Conservation (phyloP, 345 rosid species). For the Gossypium arboreum region DNA sequence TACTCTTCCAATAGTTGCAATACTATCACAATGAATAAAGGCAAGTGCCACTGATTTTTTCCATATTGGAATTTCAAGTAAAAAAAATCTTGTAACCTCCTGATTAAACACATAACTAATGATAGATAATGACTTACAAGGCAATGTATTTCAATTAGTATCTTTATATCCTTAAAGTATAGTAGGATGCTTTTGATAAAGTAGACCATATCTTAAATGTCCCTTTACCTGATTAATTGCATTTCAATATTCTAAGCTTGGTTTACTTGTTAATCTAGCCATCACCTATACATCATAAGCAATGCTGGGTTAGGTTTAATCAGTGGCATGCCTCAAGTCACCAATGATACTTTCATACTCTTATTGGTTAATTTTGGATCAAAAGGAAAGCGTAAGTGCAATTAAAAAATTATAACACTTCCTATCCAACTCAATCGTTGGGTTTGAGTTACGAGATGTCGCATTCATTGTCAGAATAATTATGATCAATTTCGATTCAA, state of each 20-base stretch:
- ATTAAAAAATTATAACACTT: too few species aligned
- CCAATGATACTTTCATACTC: neutral
- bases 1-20: too few species aligned
- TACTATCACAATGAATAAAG: neutral
- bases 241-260: neutral
- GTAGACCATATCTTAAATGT: neutral
- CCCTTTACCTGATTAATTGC: neutral
- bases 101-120: neutral
- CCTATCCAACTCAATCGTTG: too few species aligned
- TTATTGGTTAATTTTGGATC: neutral
- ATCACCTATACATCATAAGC: neutral
- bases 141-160: too few species aligned
- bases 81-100: neutral
- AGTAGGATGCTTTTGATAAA: too few species aligned
- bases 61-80: too few species aligned
- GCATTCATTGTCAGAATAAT: fast-evolving
- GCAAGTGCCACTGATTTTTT: too few species aligned
- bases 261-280: neutral
- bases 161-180: neutral
- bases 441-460: too few species aligned
- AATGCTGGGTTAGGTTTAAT: too few species aligned
- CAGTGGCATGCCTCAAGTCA: too few species aligned
- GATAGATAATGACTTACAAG: neutral
- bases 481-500: too few species aligned
- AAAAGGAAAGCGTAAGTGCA: too few species aligned